Evolutionary conservation across 306 rosid genomes (phyloP).

Genomic region (Macrotyloma uniflorum): DNA sequence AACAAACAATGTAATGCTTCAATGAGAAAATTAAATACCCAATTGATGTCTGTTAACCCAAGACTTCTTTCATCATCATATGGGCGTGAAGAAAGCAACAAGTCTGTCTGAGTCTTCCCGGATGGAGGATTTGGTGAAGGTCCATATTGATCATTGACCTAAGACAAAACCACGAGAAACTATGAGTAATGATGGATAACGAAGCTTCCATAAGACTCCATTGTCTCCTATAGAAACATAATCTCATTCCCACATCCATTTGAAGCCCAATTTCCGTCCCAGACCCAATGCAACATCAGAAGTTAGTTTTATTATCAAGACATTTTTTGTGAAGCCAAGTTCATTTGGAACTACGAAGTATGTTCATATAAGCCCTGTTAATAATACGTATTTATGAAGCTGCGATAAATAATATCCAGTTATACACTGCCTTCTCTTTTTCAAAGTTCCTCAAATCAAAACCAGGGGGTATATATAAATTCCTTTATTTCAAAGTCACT

Average conservation of each 20-base stretch:
- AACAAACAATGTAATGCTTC: constrained; percentile 8
- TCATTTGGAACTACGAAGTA: constrained; percentile 24
- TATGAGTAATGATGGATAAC: constrained; percentile 5
- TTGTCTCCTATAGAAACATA: constrained; percentile 26
- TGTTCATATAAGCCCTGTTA: neutral
- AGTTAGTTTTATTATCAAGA: constrained; percentile 15
- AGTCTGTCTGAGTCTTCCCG: constrained; percentile 52
- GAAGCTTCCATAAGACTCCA: constrained; percentile 21
- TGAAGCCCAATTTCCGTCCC: constrained; percentile 10
- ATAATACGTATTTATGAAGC: constrained; percentile 1
- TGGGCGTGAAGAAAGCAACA: constrained; percentile 44
- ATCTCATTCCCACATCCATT: neutral
- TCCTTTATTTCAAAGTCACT: neutral
- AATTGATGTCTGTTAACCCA: constrained; percentile 78
- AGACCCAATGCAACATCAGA: neutral
- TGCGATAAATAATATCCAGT: neutral
- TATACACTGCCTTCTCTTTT: neutral
- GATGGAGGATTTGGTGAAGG: constrained; percentile 46
- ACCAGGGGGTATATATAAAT: neutral
- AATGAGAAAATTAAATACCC: constrained; percentile 58
- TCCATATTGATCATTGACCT: constrained; percentile 53
- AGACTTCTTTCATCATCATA: constrained; percentile 78
- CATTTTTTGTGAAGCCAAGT: constrained; percentile 14
- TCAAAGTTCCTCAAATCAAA: neutral
- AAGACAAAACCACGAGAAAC: constrained; percentile 37